These are phyloP conservation scores for Kluyveromyces dobzhanskii DNA, from an alignment of 805 yeast genomes.

Conservation along the genomic window DNA sequence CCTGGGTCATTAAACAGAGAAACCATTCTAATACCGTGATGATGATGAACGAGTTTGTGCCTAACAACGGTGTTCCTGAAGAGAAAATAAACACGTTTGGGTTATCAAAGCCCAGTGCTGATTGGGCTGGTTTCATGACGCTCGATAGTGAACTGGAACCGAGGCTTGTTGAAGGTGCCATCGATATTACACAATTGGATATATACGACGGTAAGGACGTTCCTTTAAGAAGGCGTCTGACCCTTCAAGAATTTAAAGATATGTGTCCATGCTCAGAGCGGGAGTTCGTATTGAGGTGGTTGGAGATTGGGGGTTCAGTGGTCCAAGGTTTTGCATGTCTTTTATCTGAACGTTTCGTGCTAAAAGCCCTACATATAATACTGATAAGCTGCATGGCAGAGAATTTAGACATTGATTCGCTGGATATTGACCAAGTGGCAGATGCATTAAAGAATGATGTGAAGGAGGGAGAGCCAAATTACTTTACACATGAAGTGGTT, in stretches of 20 bases:
- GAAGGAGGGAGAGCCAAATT: constrained; percentile 22
- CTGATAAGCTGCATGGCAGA: constrained; percentile 34
- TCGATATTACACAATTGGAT: constrained; percentile 30
- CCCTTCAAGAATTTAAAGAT: constrained; percentile 31
- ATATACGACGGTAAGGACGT: constrained; percentile 29
- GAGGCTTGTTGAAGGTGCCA: constrained; percentile 24
- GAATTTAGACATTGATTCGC: constrained; percentile 21
- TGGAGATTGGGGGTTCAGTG: constrained; percentile 45
- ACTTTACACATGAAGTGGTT: constrained; percentile 36
- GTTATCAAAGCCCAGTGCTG: constrained; percentile 28
- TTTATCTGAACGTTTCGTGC: constrained; percentile 28
- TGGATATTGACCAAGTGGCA: constrained; percentile 25
- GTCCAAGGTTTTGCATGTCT: constrained; percentile 37
- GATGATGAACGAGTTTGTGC: constrained; percentile 32
- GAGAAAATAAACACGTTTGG: constrained; percentile 26
- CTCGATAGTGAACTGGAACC: constrained; percentile 32
- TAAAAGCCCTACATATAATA: constrained; percentile 29
- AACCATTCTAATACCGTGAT: constrained; percentile 85
- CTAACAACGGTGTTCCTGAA: constrained; percentile 11
- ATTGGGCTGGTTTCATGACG: constrained; percentile 21
- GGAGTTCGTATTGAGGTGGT: constrained; percentile 50
- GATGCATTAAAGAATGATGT: constrained; percentile 24
- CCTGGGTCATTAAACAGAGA: constrained; percentile 65
- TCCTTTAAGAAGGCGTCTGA: constrained; percentile 10
- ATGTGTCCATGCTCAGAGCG: constrained; percentile 45